phyloP scores from a whole-genome alignment of 1,139 yeast genomes.

The Protomyces macrosporus region DNA sequence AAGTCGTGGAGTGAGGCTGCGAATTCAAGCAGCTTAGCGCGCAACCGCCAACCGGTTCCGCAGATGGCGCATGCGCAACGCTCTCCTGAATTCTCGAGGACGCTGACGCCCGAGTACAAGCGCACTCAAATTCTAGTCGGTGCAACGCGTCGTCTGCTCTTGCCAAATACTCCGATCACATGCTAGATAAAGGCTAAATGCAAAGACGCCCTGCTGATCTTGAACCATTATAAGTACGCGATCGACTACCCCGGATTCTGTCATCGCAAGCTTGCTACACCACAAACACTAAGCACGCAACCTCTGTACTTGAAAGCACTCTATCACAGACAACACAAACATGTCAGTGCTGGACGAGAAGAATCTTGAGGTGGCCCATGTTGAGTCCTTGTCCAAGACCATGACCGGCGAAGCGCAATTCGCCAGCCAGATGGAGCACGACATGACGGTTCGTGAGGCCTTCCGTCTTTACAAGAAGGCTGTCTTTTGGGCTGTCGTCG shows the following conservation, averaged over 20 bases:
- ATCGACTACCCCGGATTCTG: background rate
- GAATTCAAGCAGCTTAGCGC: too few relatives aligned
- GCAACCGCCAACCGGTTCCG: too few relatives aligned
- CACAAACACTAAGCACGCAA: background rate
- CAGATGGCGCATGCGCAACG: too few relatives aligned
- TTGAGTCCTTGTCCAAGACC: background rate
- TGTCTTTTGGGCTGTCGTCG: constrained; percentile 45
- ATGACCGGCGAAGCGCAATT: background rate
- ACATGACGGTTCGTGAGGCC: constrained; percentile 3
- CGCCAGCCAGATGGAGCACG: background rate
- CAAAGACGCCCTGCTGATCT: too few relatives aligned
- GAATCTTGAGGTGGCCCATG: background rate
- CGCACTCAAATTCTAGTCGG: too few relatives aligned
- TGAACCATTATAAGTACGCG: background rate
- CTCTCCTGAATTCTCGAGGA: too few relatives aligned
- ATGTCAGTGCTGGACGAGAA: background rate
- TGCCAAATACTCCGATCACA: too few relatives aligned
- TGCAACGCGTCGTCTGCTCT: too few relatives aligned
- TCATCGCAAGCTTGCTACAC: background rate
- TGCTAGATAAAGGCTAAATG: too few relatives aligned
- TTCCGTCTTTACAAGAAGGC: constrained; percentile 40
- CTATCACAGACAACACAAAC: background rate
- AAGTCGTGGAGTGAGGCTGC: too few relatives aligned
- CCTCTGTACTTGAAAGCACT: background rate
- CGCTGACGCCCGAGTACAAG: too few relatives aligned